Evolutionary conservation across 805 yeast genomes (phyloP).

Genomic region (Schizosaccharomyces cryophilus): DNA sequence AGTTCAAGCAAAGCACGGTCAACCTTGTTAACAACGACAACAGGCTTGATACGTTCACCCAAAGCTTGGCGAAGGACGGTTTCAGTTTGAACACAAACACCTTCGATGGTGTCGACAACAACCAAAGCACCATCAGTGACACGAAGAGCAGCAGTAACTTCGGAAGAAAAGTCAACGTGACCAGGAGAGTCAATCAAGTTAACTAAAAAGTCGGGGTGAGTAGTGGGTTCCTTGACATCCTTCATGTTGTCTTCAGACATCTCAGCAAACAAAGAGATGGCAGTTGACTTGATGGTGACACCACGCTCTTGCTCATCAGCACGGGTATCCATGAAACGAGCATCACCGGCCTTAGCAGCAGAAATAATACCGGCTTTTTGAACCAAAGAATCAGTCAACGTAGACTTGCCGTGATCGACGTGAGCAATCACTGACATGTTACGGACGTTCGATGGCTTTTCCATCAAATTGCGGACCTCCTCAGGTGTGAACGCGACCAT

Average conservation of each 20-base stretch:
- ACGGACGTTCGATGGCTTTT: conserved; percentile 98
- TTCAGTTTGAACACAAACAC: conserved; percentile 99
- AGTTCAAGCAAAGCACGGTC: conserved; percentile 98
- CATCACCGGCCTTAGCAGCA: conserved; percentile 99
- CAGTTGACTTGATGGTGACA: conserved; percentile 97
- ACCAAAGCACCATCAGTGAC: conserved; percentile 99
- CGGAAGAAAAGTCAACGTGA: conserved; percentile 99
- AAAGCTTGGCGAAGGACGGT: conserved; percentile 97
- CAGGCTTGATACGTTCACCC: conserved; percentile 98
- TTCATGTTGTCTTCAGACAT: conserved; percentile 65
- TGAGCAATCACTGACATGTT: conserved; percentile 99
- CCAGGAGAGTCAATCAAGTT: conserved; percentile 99
- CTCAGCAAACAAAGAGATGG: conserved; percentile 83
- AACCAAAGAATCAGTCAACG: conserved; percentile 95
- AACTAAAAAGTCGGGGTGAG: conserved; percentile 81
- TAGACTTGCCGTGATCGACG: conserved; percentile 99
- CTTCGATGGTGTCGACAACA: conserved; percentile 97
- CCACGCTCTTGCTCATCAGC: conserved; percentile 99
- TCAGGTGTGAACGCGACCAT: conserved; percentile 7
- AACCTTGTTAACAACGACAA: conserved; percentile 94
- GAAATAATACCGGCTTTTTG: conserved; percentile 99
- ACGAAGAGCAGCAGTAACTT: conserved; percentile 98
- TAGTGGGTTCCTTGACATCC: conserved; percentile 73
- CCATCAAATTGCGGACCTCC: conserved; percentile 98
- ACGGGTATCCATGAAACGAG: conserved; percentile 99